Conservation (phyloP, 148 eudicot species). For the Polygonum maritimum region DNA sequence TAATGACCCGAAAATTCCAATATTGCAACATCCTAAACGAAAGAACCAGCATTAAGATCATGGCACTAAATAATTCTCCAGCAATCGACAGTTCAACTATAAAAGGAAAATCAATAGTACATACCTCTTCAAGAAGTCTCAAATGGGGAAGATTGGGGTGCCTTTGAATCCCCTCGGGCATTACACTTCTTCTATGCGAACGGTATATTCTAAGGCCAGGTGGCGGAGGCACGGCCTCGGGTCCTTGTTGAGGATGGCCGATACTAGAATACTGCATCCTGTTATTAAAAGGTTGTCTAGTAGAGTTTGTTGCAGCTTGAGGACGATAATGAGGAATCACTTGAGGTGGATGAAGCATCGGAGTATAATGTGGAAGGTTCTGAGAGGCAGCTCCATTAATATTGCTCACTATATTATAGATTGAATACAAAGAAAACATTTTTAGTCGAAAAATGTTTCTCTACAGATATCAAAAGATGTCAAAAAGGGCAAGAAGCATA, state of each 20-base stretch:
- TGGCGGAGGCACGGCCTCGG: constrained; percentile 40
- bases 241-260: constrained; percentile 30
- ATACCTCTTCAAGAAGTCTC: constrained; percentile 59
- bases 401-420: constrained; percentile 32
- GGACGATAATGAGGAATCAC: constrained; percentile 48
- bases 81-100: too few species aligned
- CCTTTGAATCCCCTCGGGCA: constrained; percentile 44
- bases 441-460: not conserved
- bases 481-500: not conserved
- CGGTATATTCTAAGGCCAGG: constrained; percentile 55
- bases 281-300: constrained; percentile 31
- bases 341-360: constrained; percentile 46
- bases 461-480: not conserved
- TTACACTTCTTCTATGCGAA: constrained; percentile 48
- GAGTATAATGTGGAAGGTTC: constrained; percentile 45
- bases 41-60: not conserved
- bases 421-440: not conserved
- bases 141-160: constrained; percentile 63
- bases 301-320: constrained; percentile 42
- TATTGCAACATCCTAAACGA: constrained; percentile 69
- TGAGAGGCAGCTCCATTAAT: constrained; percentile 33
- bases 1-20: constrained; percentile 55
- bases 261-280: constrained; percentile 26
- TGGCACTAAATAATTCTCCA: too few species aligned
- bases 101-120: not conserved